phyloP scores from a whole-genome alignment of 2,329 filamentous ascomycete species.

The Clonostachys byssicola region DNA sequence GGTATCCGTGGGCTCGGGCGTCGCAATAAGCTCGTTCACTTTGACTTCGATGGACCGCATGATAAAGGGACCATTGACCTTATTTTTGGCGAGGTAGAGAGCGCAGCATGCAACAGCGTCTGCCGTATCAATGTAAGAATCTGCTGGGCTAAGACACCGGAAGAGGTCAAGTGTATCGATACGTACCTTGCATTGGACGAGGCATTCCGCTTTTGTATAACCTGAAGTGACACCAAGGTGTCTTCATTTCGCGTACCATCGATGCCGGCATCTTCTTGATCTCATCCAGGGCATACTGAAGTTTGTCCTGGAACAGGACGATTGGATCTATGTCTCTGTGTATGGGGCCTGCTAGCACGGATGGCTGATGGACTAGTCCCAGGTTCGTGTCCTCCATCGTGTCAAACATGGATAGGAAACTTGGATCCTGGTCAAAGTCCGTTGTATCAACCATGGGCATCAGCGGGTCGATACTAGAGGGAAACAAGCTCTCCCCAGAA shows the following conservation, averaged over 20 bases:
- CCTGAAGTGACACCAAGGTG: conserved; percentile 48
- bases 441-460: not conserved
- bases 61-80: conserved; percentile 41
- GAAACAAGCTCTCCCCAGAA: not conserved
- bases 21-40: conserved; percentile 33
- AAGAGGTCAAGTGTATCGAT: not conserved
- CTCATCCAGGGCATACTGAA: conserved; percentile 42
- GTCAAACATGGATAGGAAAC: not conserved
- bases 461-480: not conserved
- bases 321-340: conserved; percentile 9
- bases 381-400: conserved; percentile 1
- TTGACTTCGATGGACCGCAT: conserved; percentile 40
- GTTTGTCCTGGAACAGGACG: conserved; percentile 21
- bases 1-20: conserved; percentile 19
- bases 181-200: conserved; percentile 39
- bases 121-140: conserved; percentile 10
- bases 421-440: not conserved
- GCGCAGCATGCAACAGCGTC: conserved; percentile 50
- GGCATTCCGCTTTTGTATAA: conserved; percentile 50
- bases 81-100: conserved; percentile 44
- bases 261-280: conserved; percentile 41
- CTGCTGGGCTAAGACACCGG: not conserved
- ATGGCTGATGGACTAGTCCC: conserved; percentile 12
- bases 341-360: conserved; percentile 12
- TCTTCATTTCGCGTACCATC: conserved; percentile 43